Conservation (phyloP, 2,329 filamentous ascomycete species). For the Trichoderma simmonsii region DNA sequence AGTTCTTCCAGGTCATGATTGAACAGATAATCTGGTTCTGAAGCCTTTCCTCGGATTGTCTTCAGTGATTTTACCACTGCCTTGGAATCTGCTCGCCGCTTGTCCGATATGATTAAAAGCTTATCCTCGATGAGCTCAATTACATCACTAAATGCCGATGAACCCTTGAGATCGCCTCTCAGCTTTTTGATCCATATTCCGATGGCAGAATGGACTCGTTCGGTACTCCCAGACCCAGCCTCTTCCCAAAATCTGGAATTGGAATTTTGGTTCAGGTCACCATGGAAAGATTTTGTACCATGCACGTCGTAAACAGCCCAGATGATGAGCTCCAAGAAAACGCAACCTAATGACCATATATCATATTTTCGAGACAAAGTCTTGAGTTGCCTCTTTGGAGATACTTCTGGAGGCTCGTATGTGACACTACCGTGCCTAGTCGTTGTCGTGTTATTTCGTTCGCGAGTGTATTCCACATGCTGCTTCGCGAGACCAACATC, state of each 20-base stretch:
- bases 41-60: background rate
- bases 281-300: background rate
- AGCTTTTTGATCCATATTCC: background rate
- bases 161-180: background rate
- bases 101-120: background rate
- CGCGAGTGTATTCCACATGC: background rate
- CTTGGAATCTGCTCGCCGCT: background rate
- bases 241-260: background rate
- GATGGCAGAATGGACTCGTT: background rate
- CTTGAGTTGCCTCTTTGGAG: background rate
- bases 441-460: background rate
- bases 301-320: background rate
- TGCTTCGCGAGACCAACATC: background rate
- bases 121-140: background rate
- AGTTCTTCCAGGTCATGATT: background rate
- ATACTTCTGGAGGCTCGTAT: background rate
- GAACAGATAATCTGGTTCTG: background rate
- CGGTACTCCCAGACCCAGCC: fast-evolving
- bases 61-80: background rate
- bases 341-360: background rate
- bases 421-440: background rate
- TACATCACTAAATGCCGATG: background rate
- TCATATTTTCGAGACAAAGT: background rate
- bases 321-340: background rate
- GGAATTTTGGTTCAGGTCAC: background rate